Conservation (phyloP, 257 asterid genomes). For the Solanum piurae region DNA sequence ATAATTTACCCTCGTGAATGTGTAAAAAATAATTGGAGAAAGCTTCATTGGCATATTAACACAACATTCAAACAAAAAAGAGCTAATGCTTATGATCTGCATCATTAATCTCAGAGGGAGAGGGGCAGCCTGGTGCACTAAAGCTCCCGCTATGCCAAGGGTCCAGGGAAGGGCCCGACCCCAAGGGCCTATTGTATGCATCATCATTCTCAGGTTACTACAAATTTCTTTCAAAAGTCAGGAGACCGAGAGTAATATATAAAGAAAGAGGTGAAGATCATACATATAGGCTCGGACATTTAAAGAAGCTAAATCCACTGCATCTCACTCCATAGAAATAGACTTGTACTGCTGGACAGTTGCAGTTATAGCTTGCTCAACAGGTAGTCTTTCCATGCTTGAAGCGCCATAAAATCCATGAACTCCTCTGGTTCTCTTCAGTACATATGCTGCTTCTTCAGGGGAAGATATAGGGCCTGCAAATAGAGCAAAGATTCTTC, state of each 20-base stretch:
- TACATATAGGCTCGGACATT: background rate
- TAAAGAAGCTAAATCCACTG: background rate
- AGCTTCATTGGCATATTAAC: background rate
- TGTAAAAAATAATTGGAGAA: background rate
- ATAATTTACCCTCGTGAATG: background rate
- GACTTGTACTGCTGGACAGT: constrained; percentile 74
- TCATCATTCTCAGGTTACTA: background rate
- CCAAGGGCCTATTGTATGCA: background rate
- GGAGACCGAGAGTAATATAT: background rate
- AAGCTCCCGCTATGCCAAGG: background rate
- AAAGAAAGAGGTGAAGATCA: background rate
- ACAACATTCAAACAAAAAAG: background rate
- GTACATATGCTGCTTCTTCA: constrained; percentile 67
- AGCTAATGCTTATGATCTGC: background rate
- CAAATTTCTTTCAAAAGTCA: background rate
- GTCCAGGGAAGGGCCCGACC: background rate
- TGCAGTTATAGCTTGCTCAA: constrained; percentile 77
- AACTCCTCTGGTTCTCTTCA: constrained; percentile 77
- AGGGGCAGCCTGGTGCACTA: background rate
- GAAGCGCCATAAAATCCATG: constrained; percentile 98
- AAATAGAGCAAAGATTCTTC: constrained; percentile 5
- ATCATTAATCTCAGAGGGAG: background rate
- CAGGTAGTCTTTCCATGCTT: constrained; percentile 94
- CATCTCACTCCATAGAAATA: constrained; percentile 35
- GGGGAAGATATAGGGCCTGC: constrained; percentile 86